Base-by-base conservation (phyloP, 1,284 basidiomycete genomes). In the Malassezia equina region DNA sequence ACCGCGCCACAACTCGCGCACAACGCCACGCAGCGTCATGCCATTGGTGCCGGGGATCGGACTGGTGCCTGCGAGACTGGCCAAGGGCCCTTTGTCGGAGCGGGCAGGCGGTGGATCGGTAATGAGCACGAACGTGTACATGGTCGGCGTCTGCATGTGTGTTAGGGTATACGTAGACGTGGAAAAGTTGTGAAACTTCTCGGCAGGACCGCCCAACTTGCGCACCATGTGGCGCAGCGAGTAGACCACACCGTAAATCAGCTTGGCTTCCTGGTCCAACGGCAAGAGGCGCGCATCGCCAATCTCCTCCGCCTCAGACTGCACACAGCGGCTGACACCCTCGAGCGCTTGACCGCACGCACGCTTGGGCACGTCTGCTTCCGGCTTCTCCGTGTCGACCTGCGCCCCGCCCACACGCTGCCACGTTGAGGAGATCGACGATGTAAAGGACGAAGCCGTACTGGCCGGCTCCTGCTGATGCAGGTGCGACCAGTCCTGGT, bases 241-340 rank as follows among this genome's bases (percentile, higher is more conserved):
- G 51, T 95, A 79, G 17, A 98, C 81, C 41, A 98, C 87, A 57
- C 94, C 94, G 72, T 96, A 98, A 0, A 98, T 90, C 51, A 98
- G 81, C 76, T 99, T 99, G 1, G 87, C 85, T 76, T 99, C 91
- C 76, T 99, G 93, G 71, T 98, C 91, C 63, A 99, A 95, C 4
- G 91, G 80, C 1, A 74, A 61, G 21, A 36, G 34, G 7, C 31
- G 41, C 40, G 31, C 9, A 19, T 47, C 39, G 13, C 21, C 42
- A 1, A 19, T 9, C 17, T 36, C 6, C 4, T 27, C 15, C 2
- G 42, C 49, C 2, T 41, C 23, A 11, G 49, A 8, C 17, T 40
- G 24, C 27, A 33, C 36, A 17, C 31, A 19, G 43, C 40, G 33
- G 49, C 52, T 65, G 21, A 67, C 66, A 31, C 56, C 58, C 0